phyloP scores from a whole-genome alignment of 495 filamentous ascomycete genomes.

The Annulohypoxylon bovei region DNA sequence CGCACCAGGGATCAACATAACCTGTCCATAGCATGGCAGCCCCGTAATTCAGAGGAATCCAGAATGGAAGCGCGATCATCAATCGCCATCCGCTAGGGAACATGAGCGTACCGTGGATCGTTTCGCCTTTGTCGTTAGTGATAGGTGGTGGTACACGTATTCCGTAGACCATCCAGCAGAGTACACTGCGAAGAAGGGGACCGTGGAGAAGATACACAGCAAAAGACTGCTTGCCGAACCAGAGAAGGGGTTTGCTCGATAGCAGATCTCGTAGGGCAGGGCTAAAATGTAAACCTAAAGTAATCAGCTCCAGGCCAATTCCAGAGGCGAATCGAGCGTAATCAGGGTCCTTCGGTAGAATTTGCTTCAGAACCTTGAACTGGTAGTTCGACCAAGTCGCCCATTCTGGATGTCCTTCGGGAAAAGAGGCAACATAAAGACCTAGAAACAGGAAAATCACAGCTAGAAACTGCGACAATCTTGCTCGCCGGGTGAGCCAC shows the following conservation, averaged over 20 bases:
- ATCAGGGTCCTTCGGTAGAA: conserved; percentile 66
- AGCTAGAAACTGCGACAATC: conserved; percentile 57
- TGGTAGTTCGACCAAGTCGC: conserved; percentile 66
- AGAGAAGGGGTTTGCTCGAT: conserved; percentile 66
- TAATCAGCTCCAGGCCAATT: conserved; percentile 65
- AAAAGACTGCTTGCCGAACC: conserved; percentile 74
- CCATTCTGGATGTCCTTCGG: conserved; percentile 67
- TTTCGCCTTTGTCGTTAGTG: conserved; percentile 58
- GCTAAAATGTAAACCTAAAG: conserved; percentile 65
- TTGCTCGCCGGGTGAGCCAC: conserved; percentile 59
- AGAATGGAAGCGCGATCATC: conserved; percentile 61
- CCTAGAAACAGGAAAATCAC: conserved; percentile 58
- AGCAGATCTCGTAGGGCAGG: conserved; percentile 64
- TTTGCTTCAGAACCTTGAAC: conserved; percentile 54
- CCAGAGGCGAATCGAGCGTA: conserved; percentile 64
- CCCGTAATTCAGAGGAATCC: conserved; percentile 67
- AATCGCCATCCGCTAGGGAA: conserved; percentile 53
- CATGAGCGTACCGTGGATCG: conserved; percentile 44
- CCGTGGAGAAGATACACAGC: conserved; percentile 76
- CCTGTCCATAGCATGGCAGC: conserved; percentile 70
- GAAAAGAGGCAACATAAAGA: conserved; percentile 67
- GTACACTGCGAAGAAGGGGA: conserved; percentile 67
- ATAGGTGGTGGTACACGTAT: conserved; percentile 63
- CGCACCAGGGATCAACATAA: conserved; percentile 73
- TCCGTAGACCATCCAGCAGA: conserved; percentile 74